phyloP scores from a whole-genome alignment of 164 flowering plant species.

The Vitis amurensis region DNA sequence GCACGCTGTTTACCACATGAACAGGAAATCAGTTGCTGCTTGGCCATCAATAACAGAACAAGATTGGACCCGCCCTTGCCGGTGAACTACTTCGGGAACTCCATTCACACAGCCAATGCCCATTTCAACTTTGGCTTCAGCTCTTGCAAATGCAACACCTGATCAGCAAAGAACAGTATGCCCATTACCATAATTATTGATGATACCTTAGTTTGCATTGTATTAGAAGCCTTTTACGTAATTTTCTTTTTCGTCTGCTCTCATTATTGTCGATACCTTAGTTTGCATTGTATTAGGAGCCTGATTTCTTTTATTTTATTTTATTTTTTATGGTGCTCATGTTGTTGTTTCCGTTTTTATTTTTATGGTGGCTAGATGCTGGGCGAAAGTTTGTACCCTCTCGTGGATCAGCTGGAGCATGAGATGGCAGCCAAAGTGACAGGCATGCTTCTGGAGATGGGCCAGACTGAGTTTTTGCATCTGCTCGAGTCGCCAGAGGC shows the following conservation, averaged over 20 bases:
- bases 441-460: conserved; percentile 91
- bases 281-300: too few species aligned
- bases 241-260: background rate
- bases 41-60: conserved; percentile 33
- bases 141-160: conserved; percentile 80
- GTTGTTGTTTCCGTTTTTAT: background rate
- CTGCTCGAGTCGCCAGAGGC: conserved; percentile 85
- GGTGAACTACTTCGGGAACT: conserved; percentile 47
- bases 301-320: background rate
- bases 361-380: conserved; percentile 47
- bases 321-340: background rate
- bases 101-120: conserved; percentile 19
- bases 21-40: conserved; percentile 29
- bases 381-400: conserved; percentile 75
- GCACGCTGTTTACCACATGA: conserved; percentile 24
- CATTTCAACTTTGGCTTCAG: conserved; percentile 62
- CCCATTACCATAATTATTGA: too few species aligned
- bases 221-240: background rate
- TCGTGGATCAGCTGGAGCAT: conserved; percentile 74
- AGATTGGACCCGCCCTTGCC: conserved; percentile 45
- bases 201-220: background rate
- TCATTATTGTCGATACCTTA: too few species aligned
- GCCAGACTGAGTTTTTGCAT: conserved; percentile 80
- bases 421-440: conserved; percentile 80
- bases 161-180: conserved; percentile 80